Conservation (phyloP, 306 rosid species). For the Trifolium repens region DNA sequence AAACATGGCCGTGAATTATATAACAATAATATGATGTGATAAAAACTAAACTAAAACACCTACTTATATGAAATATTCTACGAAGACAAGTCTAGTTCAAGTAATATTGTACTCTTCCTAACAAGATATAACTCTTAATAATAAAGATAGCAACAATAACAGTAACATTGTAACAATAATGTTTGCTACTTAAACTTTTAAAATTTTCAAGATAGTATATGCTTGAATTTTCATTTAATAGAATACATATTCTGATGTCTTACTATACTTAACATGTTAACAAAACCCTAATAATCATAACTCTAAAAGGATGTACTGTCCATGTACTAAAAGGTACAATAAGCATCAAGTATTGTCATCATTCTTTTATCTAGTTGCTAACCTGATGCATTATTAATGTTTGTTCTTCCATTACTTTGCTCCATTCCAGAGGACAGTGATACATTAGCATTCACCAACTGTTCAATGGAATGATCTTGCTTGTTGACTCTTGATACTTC, state of each 20-base stretch:
- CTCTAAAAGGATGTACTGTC: conserved; percentile 4
- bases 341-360: conserved; percentile 29
- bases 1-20: conserved; percentile 20
- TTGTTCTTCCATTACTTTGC: conserved; percentile 71
- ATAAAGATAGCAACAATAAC: background rate
- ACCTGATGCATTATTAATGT: conserved; percentile 75
- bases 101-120: background rate
- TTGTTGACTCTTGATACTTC: conserved; percentile 69
- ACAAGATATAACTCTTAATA: conserved; percentile 3
- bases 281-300: conserved; percentile 12
- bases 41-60: conserved; percentile 13
- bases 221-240: conserved; percentile 10
- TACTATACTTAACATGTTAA: conserved; percentile 3
- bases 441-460: conserved; percentile 57
- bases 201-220: conserved; percentile 25
- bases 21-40: conserved; percentile 4
- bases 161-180: conserved; percentile 7
- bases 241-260: conserved; percentile 6
- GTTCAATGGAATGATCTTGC: conserved; percentile 68
- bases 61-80: conserved; percentile 10
- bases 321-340: conserved; percentile 1
- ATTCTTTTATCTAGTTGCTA: conserved; percentile 43
- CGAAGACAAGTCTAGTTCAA: conserved; percentile 15
- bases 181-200: background rate
- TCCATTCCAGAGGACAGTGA: conserved; percentile 62